These are phyloP conservation scores for Aspergillus steynii DNA, from an alignment of 495 filamentous ascomycete species.

Conservation along the genomic window DNA sequence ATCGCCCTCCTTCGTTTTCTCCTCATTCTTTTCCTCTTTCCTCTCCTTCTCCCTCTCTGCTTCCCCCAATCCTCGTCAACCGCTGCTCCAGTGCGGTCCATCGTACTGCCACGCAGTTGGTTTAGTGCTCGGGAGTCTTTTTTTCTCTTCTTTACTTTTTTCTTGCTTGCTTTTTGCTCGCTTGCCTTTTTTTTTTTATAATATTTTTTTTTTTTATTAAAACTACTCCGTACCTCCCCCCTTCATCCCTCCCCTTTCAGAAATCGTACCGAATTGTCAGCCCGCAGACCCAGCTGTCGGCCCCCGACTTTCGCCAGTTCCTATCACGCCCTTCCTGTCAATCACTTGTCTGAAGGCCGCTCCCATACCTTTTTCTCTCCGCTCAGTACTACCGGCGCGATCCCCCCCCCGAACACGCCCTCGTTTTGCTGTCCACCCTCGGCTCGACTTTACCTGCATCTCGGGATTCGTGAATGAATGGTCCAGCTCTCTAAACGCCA, in stretches of 20 bases:
- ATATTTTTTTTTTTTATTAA: constrained; percentile 3
- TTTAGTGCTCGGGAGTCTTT: constrained; percentile 25
- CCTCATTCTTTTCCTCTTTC: constrained; percentile 26
- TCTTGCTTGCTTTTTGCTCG: too few species aligned
- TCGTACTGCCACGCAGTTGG: constrained; percentile 35
- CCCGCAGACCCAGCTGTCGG: constrained; percentile 22
- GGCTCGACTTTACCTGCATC: constrained; percentile 5
- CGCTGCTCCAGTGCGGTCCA: constrained; percentile 21
- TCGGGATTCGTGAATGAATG: constrained; percentile 25
- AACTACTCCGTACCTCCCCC: constrained; percentile 15
- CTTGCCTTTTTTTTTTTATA: constrained; percentile 7
- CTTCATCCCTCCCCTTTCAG: constrained; percentile 22
- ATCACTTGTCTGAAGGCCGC: neutral
- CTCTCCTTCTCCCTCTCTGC: constrained; percentile 17
- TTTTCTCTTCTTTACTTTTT: constrained; percentile 14
- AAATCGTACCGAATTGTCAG: constrained; percentile 18
- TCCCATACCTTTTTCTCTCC: constrained; percentile 5
- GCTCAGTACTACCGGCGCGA: constrained; percentile 11
- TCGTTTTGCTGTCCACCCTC: constrained; percentile 6
- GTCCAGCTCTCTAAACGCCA: constrained; percentile 18
- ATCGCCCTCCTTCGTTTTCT: constrained; percentile 8
- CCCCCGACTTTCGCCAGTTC: constrained; percentile 7
- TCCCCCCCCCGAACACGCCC: constrained; percentile 4
- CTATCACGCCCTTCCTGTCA: constrained; percentile 4
- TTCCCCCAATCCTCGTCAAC: constrained; percentile 17